phyloP scores from a whole-genome alignment of 345 rosid species.

The Acer yangbiense region DNA sequence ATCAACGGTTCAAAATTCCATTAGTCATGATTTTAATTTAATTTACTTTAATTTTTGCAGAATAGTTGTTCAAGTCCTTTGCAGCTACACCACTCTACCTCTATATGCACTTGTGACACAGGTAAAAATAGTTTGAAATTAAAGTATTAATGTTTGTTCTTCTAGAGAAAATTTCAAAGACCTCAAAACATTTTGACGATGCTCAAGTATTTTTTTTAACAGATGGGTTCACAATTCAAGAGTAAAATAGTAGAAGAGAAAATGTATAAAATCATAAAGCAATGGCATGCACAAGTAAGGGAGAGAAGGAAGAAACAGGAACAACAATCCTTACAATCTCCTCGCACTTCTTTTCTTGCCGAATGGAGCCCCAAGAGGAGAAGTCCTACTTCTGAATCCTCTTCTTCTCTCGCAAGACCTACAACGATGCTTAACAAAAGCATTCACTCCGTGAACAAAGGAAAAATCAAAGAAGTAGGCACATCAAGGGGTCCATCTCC shows the following conservation, averaged over 20 bases:
- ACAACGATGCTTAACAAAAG: neutral
- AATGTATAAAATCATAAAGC: constrained; percentile 29
- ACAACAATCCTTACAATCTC: neutral
- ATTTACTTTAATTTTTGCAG: constrained; percentile 17
- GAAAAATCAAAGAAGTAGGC: constrained; percentile 10
- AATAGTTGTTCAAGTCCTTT: constrained; percentile 39
- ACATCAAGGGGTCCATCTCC: constrained; percentile 4
- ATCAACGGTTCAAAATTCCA: neutral
- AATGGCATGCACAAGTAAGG: constrained; percentile 37
- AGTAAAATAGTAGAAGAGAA: constrained; percentile 33
- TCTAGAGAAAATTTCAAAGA: too few species aligned
- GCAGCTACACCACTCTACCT: constrained; percentile 54
- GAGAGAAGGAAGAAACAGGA: constrained; percentile 35
- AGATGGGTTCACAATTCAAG: constrained; percentile 53
- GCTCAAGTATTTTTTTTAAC: neutral
- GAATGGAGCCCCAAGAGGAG: constrained; percentile 5
- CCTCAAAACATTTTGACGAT: too few species aligned
- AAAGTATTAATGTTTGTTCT: neutral
- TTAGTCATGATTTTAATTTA: too few species aligned
- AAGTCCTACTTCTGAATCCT: neutral
- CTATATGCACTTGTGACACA: constrained; percentile 39
- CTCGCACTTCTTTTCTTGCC: neutral
- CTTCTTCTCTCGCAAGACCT: constrained; percentile 6
- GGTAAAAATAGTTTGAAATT: constrained; percentile 7
- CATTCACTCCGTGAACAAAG: constrained; percentile 3